These are phyloP conservation scores for Arthrinium puccinioides DNA, from an alignment of 2,329 filamentous ascomycete genomes.

Conservation along the genomic window DNA sequence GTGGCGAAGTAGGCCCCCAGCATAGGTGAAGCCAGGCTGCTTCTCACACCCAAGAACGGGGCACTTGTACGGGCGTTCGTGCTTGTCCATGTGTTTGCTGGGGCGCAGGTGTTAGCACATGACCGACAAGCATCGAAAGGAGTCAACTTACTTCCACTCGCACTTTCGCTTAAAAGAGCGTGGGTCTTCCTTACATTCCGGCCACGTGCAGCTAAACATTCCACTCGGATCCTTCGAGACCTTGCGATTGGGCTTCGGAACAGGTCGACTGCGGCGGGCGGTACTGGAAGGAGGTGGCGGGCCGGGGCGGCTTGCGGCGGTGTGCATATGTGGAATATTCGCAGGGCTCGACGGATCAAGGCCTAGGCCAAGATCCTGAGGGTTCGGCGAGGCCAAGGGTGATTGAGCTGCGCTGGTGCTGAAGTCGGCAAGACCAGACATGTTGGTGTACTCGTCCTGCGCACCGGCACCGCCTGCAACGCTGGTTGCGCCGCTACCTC, in stretches of 20 bases:
- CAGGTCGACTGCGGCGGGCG: too few species aligned
- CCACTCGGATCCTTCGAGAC: constrained; percentile 59
- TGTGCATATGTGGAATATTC: neutral
- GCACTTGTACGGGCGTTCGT: constrained; percentile 89
- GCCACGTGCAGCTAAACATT: constrained; percentile 68
- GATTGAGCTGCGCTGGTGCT: too few species aligned
- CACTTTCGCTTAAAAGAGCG: constrained; percentile 73
- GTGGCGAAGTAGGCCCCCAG: constrained; percentile 80
- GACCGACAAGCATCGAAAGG: neutral
- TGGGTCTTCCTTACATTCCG: constrained; percentile 58
- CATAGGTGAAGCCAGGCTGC: constrained; percentile 90
- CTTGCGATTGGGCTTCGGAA: constrained; percentile 52
- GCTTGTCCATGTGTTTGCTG: constrained; percentile 98
- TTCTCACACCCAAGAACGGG: constrained; percentile 78
- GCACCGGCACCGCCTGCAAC: too few species aligned
- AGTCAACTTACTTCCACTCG: constrained; percentile 79
- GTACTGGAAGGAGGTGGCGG: constrained; percentile 9
- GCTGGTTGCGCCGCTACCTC: too few species aligned
- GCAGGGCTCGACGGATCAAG: too few species aligned
- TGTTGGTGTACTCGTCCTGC: too few species aligned
- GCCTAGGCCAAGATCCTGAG: too few species aligned
- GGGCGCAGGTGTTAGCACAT: constrained; percentile 4
- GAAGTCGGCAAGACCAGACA: too few species aligned
- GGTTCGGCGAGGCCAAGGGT: too few species aligned
- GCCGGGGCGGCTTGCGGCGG: too few species aligned